phyloP scores from a whole-genome alignment of 371 early-diverging fungal genomes.

The Basidiobolus heterosporus region DNA sequence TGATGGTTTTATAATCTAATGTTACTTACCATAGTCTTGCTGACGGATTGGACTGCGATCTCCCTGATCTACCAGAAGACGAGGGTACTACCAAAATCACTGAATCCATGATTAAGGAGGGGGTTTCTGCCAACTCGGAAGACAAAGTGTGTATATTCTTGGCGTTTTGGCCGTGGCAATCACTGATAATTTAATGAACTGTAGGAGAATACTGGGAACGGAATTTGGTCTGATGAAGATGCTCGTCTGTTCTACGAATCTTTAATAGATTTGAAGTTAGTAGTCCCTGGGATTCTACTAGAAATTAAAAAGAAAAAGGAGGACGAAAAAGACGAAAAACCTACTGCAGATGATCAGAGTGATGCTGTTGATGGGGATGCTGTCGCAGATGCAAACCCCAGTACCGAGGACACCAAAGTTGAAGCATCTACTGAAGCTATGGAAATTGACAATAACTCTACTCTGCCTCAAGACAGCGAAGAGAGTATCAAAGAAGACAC shows the following conservation, averaged over 20 bases:
- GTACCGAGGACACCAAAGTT: conserved; percentile 5
- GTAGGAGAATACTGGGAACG: conserved; percentile 24
- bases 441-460: conserved; percentile 11
- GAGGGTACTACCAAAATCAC: conserved; percentile 25
- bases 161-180: background rate
- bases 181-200: conserved; percentile 2
- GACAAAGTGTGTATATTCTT: conserved; percentile 13
- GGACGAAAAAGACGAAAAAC: conserved; percentile 9
- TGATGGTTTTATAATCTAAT: too few species aligned
- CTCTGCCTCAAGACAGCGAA: conserved; percentile 16
- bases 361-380: background rate
- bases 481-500: conserved; percentile 18
- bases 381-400: background rate
- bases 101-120: conserved; percentile 24
- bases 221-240: conserved; percentile 81
- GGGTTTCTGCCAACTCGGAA: conserved; percentile 17
- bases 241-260: conserved; percentile 68
- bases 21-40: conserved; percentile 43
- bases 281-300: conserved; percentile 66
- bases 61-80: conserved; percentile 58
- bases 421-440: conserved; percentile 14
- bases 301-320: conserved; percentile 24
- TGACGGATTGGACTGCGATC: conserved; percentile 39
- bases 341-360: conserved; percentile 5
- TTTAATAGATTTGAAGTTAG: conserved; percentile 46